Evolutionary conservation across 163 green algal species (phyloP).

Genomic region (Chlorella variabilis): DNA sequence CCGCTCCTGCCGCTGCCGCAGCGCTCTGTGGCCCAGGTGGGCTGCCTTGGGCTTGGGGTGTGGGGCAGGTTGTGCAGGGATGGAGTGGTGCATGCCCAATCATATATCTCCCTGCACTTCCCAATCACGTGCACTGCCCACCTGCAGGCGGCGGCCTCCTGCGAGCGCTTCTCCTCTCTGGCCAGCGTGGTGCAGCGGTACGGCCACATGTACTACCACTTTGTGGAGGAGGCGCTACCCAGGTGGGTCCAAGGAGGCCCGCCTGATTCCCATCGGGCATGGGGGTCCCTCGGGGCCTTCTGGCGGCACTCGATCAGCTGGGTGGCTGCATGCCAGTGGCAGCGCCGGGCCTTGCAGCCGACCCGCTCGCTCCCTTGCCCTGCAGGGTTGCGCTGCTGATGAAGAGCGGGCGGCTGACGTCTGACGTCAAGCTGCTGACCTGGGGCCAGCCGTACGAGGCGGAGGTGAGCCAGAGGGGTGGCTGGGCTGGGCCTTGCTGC

Average conservation of each 20-base stretch:
- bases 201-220: constrained; percentile 59
- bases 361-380: too few species aligned
- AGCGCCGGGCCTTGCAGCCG: too few species aligned
- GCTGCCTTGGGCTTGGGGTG: too few species aligned
- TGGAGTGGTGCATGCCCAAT: too few species aligned
- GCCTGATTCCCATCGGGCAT: too few species aligned
- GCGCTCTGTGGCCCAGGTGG: background rate
- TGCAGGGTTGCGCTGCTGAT: constrained; percentile 21
- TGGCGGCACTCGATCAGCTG: too few species aligned
- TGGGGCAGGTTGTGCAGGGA: too few species aligned
- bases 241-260: background rate
- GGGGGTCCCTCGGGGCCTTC: too few species aligned
- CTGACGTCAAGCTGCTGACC: constrained; percentile 53
- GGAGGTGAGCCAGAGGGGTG: background rate
- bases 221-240: constrained; percentile 38
- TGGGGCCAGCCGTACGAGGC: constrained; percentile 52
- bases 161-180: constrained; percentile 20
- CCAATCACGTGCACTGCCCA: background rate
- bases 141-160: background rate
- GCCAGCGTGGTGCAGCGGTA: constrained; percentile 45
- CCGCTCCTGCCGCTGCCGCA: constrained; percentile 12
- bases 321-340: background rate
- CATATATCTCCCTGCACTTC: too few species aligned
- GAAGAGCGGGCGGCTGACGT: constrained; percentile 2
- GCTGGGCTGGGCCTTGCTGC: background rate